Conservation (phyloP, 768 basidiomycete species). For the Pisolithus orientalis region DNA sequence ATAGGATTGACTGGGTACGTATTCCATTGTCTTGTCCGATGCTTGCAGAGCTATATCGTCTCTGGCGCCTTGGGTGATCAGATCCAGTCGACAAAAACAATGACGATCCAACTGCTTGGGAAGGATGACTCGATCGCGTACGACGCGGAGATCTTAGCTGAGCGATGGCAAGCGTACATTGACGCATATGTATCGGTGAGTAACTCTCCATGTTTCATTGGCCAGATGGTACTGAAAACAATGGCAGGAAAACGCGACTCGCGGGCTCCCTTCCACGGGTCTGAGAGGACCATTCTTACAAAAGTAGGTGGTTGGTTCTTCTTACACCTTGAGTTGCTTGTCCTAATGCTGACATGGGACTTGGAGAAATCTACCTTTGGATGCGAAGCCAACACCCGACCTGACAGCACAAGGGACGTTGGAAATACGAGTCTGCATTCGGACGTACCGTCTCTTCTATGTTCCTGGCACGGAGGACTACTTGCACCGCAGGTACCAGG, state of each 20-base stretch:
- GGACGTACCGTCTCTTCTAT: constrained; percentile 78
- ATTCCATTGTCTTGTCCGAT: neutral
- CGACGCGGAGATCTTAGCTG: constrained; percentile 69
- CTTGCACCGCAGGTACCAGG: constrained; percentile 41
- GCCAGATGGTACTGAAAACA: neutral
- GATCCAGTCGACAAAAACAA: constrained; percentile 59
- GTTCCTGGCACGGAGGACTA: constrained; percentile 64
- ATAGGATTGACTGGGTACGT: constrained; percentile 75
- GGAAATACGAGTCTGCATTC: constrained; percentile 80
- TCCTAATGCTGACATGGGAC: constrained; percentile 1
- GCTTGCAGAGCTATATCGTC: neutral
- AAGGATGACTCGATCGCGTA: constrained; percentile 74
- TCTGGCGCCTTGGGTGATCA: constrained; percentile 20
- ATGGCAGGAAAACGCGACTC: constrained; percentile 50
- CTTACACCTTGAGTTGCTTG: neutral
- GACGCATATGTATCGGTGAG: constrained; percentile 68
- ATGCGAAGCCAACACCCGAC: constrained; percentile 29
- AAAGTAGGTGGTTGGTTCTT: constrained; percentile 37
- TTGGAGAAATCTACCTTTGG: constrained; percentile 17
- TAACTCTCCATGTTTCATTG: neutral
- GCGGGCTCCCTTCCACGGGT: constrained; percentile 42
- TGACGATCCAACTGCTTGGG: constrained; percentile 71
- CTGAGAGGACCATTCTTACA: constrained; percentile 58
- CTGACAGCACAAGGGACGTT: constrained; percentile 52
- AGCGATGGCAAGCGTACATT: constrained; percentile 75